Evolutionary conservation across 2,329 filamentous ascomycete species (phyloP), one percentile per base, ranked within the genome.

Genomic region (Hirsutella rhossiliensis): DNA sequence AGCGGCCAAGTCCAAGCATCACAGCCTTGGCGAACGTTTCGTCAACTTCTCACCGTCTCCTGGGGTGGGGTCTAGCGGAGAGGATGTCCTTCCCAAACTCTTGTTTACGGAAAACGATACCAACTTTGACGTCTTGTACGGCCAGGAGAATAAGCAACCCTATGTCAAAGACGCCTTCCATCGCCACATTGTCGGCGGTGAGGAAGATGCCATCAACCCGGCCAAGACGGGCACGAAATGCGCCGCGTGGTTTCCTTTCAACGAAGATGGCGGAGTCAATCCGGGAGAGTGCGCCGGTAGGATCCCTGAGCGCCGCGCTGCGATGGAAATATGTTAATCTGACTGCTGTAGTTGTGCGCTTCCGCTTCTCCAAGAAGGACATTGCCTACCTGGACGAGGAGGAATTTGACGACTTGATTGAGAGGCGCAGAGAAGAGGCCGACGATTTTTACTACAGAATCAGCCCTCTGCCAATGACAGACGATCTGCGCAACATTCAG

Each of bases 141-240:
- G 73, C 4, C 81, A 82, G 40, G 69, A 86, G 61, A 97, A 97
- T 62, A 76, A 80, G 53, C 78, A 83, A 31, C 78, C 81, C 0
- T 95, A 88, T 55, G 88, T 96, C 60, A 97, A 97, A 66, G 90
- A 97, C 63, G 92, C 86, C 12, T 95, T 97, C 65, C 90, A 97
- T 61, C 75, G 84, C 50, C 77, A 87, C 56, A 88, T 97, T 47
- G 85, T 95, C 40, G 75, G 92, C 46, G 78, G 80, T 23, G 79
- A 96, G 59, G 84, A 87, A 64, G 76, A 69, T 17, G 86, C 86
- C 1, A 72, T 95, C 48, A 97, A 96, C 58, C 89, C 90, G 13
- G 73, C 76, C 23, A 73, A 81, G 51, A 76, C 70, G 6, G 92
- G 90, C 15, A 97, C 90, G 36, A 97, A 97, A 65, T 83, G 80